Evolutionary conservation across 139 green algal genomes (phyloP).

Genomic region (Chlamydomonas sp.): DNA sequence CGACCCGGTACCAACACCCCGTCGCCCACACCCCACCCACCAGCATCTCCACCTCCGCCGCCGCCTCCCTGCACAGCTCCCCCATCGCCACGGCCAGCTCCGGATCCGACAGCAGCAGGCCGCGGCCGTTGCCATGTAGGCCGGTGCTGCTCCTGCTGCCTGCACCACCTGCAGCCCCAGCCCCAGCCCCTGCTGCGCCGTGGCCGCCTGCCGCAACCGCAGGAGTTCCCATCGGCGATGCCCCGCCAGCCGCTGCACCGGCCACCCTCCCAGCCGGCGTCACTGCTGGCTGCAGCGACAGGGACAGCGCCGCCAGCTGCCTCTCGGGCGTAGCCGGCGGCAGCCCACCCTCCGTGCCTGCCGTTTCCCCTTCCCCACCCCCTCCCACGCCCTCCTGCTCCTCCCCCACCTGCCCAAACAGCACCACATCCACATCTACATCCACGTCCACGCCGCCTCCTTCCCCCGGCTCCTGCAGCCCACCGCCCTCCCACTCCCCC

Average conservation of each 20-base stretch:
- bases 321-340: too few relatives aligned
- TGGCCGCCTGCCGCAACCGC: too few relatives aligned
- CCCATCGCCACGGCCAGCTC: conserved; percentile 19
- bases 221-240: too few relatives aligned
- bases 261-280: too few relatives aligned
- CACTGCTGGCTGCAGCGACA: too few relatives aligned
- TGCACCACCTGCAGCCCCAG: too few relatives aligned
- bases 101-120: neutral
- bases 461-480: too few relatives aligned
- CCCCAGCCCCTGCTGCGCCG: neutral
- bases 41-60: conserved; percentile 25
- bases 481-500: too few relatives aligned
- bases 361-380: neutral
- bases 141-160: too few relatives aligned
- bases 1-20: neutral
- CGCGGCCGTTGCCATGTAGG: neutral
- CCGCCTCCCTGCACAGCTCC: conserved; percentile 5
- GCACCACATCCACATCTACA: neutral
- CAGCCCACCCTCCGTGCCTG: neutral
- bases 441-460: neutral
- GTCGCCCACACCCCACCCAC: neutral
- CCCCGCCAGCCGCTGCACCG: too few relatives aligned
- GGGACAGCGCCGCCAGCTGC: too few relatives aligned
- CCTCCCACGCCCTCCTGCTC: too few relatives aligned
- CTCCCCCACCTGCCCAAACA: neutral